Evolutionary conservation across 306 rosid genomes (phyloP), one percentile per base, ranked within the genome.

Genomic region (Acacia acuminata): DNA sequence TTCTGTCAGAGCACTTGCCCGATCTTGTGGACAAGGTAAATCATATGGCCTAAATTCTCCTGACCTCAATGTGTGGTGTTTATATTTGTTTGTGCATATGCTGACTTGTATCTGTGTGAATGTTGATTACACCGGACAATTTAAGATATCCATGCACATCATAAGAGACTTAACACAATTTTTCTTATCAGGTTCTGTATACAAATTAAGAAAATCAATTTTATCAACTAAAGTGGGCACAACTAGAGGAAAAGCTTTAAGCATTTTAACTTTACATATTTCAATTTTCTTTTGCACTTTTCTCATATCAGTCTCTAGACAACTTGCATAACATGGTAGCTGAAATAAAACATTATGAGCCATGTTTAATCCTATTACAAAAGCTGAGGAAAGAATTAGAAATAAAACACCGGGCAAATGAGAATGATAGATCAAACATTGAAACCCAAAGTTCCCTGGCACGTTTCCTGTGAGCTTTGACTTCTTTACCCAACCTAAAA

Each of bases 1-100:
- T 96, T 82, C 86, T 96, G 84, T 91, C 95, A 13, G 98, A 85
- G 65, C 94, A 96, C 86, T 86, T 96, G 72, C 92, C 97, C 7
- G 97, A 96, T 84, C 99, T 96, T 44, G 98, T 96, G 77, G 99
- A 94, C 85, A 94, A 86, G 98, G 99, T 91, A 84, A 72, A 85
- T 89, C 43, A 67, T 44, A 25, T 77, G 71, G 67, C 68, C 50
- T 66, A 38, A 70, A 73, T 82, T 70, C 40, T 44, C 25, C 34
- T 75, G 45, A 3, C 12, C 32, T 79, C 67, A 11, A 3, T 63
- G 60, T 27, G 15, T 66, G n/a, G 47, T 66, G 42, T 40, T 12
- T 42, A 45, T 38, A 20, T 38, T 20, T 38, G 25, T 40, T 40
- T 40, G 20, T 78, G 47, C 55, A 60, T 22, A 34, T 73, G 77